Evolutionary conservation across 495 filamentous ascomycete genomes (phyloP), one percentile per base, ranked within the genome.

Genomic region (Parmelia sp.): DNA sequence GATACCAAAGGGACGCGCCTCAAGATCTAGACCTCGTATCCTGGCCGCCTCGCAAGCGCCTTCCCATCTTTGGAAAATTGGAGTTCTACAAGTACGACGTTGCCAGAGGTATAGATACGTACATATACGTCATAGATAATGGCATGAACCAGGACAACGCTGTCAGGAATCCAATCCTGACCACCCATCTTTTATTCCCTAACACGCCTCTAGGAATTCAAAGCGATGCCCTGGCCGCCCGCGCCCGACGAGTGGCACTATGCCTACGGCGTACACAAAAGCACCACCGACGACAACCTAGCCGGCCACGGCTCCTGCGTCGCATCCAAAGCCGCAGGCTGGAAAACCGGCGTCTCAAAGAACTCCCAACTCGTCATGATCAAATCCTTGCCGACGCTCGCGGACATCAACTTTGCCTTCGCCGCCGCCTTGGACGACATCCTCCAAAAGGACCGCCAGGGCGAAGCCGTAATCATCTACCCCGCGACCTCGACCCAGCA

Each of bases 241-340:
- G 15, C 29, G 25, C 14, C 27, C 14, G 15, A 53, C 27, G 49
- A 53, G 49, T 61, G 39, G 39, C 31, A 40, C 59, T 61, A 49
- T 7, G 44, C 31, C 21, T 35, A 35, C 37, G 31, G 31, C 23
- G 59, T 45, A 14, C 15, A 9, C 2, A 1, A 14, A 5, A 47
- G 44, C 4, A 33, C 59, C 23, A 33, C 59, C 6, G 59, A 61
- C n/a, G 59, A 61, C 17, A 36, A 44, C 23, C 57, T 58, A 23
- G 27, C 36, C 1, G 36, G 37, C 2, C 59, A 61, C 19, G 59
- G 59, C 1, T 45, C 59, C 0, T 61, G 59, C 42, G 37, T 61
- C 17, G 59, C 59, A 29, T 61, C 59, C n/a, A 61, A 61, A 61
- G 59, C 59, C 59, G 36, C 42, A 1, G 59, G 59, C 11, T 44